Evolutionary conservation across 495 filamentous ascomycete genomes (phyloP).

Genomic region (Aspergillus conjunctus): DNA sequence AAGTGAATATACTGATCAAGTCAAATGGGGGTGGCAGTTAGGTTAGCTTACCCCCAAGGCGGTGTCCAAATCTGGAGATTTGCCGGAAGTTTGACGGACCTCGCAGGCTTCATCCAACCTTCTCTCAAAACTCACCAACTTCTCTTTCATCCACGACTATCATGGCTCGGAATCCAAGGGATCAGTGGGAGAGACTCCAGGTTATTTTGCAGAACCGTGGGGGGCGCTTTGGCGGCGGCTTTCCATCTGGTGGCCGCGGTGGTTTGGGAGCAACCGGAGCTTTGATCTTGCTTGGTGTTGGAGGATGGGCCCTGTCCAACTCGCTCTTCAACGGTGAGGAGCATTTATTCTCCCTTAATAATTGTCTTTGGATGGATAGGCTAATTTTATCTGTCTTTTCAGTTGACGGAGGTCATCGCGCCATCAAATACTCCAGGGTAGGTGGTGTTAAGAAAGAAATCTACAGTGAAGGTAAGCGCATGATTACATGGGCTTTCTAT

Average conservation of each 20-base stretch:
- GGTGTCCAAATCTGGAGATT: constrained; percentile 28
- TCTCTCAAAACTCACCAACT: constrained; percentile 21
- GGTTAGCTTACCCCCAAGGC: constrained; percentile 19
- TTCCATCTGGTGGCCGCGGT: constrained; percentile 50
- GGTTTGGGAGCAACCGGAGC: constrained; percentile 48
- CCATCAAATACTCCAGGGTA: constrained; percentile 95
- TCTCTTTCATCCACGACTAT: constrained; percentile 30
- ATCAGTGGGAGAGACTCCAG: constrained; percentile 67
- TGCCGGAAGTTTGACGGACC: constrained; percentile 24
- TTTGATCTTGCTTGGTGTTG: constrained; percentile 65
- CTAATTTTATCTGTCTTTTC: constrained; percentile 20
- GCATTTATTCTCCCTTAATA: not conserved
- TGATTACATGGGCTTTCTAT: constrained; percentile 3
- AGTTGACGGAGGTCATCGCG: constrained; percentile 98
- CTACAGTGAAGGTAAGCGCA: constrained; percentile 79
- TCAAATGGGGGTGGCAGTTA: constrained; percentile 2
- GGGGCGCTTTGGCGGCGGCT: constrained; percentile 43
- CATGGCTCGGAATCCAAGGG: constrained; percentile 62
- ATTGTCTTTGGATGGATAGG: not conserved
- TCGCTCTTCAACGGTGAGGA: constrained; percentile 85
- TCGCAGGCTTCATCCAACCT: constrained; percentile 22
- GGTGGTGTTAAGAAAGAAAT: constrained; percentile 96
- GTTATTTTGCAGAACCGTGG: constrained; percentile 59
- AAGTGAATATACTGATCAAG: not conserved
- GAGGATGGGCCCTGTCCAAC: constrained; percentile 68